These are phyloP conservation scores for Monosporascus sp. DNA, from an alignment of 2,329 filamentous ascomycete species.

Conservation along the genomic window DNA sequence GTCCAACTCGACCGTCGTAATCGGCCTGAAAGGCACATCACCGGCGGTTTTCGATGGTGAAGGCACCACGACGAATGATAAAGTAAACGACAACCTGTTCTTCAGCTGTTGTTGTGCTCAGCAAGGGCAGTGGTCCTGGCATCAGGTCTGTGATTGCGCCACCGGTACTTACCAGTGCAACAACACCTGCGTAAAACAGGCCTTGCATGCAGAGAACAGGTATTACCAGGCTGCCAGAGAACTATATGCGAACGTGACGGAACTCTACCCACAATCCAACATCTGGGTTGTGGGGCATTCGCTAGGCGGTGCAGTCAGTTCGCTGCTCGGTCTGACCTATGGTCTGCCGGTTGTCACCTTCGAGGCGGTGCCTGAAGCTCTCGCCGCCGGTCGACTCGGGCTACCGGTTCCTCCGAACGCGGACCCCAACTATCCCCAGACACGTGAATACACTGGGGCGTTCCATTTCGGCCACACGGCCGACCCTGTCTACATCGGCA, in stretches of 20 bases:
- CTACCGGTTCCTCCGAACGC: conserved; percentile 78
- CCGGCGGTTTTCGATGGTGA: conserved; percentile 93
- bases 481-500: conserved; percentile 90
- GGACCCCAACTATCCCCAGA: conserved; percentile 65
- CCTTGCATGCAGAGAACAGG: conserved; percentile 73
- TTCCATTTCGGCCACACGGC: conserved; percentile 95
- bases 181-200: conserved; percentile 75
- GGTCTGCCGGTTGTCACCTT: conserved; percentile 89
- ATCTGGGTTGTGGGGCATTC: conserved; percentile 93
- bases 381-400: conserved; percentile 78
- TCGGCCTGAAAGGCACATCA: conserved; percentile 87
- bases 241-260: conserved; percentile 87
- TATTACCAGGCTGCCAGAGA: conserved; percentile 89
- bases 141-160: conserved; percentile 89
- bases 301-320: conserved; percentile 81
- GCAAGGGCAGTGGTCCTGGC: conserved; percentile 84
- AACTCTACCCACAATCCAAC: conserved; percentile 75
- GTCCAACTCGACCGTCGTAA: conserved; percentile 78
- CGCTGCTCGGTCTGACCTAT: conserved; percentile 86
- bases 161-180: conserved; percentile 86
- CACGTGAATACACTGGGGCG: conserved; percentile 65
- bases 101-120: conserved; percentile 97
- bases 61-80: conserved; percentile 94
- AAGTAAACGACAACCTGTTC: conserved; percentile 95
- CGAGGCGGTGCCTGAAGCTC: conserved; percentile 84